Conservation (phyloP, 2,329 filamentous ascomycete genomes). For the Ustilaginoidea virens region DNA sequence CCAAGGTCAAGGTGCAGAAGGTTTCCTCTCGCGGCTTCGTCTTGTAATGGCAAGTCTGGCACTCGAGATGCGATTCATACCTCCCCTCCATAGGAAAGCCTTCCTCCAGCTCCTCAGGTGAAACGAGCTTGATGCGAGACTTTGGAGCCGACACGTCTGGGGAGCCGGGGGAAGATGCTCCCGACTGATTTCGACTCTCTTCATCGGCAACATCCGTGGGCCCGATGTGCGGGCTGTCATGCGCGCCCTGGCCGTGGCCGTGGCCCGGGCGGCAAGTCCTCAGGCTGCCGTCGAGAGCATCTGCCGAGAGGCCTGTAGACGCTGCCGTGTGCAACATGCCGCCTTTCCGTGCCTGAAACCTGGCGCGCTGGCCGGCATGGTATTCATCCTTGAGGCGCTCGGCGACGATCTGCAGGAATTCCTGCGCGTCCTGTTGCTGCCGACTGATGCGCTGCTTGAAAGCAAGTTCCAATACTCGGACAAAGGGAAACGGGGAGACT, state of each 20-base stretch:
- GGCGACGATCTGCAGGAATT: conserved; percentile 87
- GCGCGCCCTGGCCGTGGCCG: too few relatives aligned
- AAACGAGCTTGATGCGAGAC: conserved; percentile 7
- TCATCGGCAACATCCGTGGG: background rate
- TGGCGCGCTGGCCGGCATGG: conserved; percentile 64
- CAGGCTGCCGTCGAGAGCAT: too few relatives aligned
- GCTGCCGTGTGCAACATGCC: conserved; percentile 8
- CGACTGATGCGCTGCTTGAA: conserved; percentile 85
- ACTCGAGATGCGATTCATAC: conserved; percentile 90
- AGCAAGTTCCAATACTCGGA: conserved; percentile 66
- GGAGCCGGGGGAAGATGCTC: background rate
- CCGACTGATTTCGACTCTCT: background rate
- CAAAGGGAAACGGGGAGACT: conserved; percentile 74
- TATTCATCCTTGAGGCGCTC: conserved; percentile 92
- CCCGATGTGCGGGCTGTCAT: conserved; percentile 2
- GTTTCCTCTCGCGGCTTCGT: conserved; percentile 70
- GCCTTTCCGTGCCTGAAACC: conserved; percentile 35
- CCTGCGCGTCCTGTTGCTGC: conserved; percentile 94
- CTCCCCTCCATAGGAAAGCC: conserved; percentile 86
- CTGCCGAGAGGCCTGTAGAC: too few relatives aligned
- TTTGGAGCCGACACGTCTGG: background rate
- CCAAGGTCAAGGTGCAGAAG: conserved; percentile 84
- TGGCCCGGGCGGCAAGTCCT: too few relatives aligned
- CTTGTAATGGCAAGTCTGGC: conserved; percentile 76
- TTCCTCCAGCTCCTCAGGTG: conserved; percentile 39